A percentile compares a stretch with the other conserved stretches of the same genome.
Evolutionary conservation across 2,329 filamentous ascomycete species (phyloP).

Genomic region (Dothistroma pini): DNA sequence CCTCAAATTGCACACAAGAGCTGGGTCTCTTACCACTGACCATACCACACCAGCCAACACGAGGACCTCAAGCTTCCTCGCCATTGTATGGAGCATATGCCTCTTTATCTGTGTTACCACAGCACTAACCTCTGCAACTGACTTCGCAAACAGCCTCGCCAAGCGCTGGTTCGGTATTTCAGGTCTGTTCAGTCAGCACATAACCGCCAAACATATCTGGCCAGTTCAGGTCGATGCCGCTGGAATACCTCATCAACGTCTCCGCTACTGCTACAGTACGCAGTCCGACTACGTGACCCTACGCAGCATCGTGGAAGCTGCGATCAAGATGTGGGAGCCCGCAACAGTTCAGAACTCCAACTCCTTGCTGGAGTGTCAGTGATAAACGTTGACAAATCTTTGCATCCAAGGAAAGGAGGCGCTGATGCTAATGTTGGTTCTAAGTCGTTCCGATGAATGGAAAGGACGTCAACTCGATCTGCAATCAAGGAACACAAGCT

Average conservation of each 20-base stretch:
- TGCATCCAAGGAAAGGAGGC: too few species aligned
- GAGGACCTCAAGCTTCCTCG: not conserved
- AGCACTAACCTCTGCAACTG: not conserved
- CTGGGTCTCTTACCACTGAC: not conserved
- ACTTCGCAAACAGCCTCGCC: not conserved
- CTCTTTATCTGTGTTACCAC: not conserved
- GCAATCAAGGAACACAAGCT: not conserved
- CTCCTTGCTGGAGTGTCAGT: not conserved
- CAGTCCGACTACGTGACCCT: not conserved
- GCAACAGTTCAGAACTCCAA: not conserved
- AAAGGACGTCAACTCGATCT: not conserved
- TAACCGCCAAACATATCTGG: not conserved
- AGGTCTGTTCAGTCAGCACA: not conserved
- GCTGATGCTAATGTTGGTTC: too few species aligned
- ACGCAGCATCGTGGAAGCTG: not conserved
- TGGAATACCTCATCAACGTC: not conserved
- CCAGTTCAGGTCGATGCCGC: not conserved
- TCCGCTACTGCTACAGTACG: constrained; percentile 1
- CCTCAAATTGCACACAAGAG: not conserved
- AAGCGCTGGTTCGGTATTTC: not conserved
- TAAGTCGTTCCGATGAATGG: not conserved
- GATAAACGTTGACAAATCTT: too few species aligned
- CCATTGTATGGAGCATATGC: not conserved
- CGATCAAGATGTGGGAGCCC: constrained; percentile 2
- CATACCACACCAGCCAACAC: not conserved